These are phyloP conservation scores for Fusarium sacchari DNA, from an alignment of 2,329 filamentous ascomycete species.

Conservation along the genomic window DNA sequence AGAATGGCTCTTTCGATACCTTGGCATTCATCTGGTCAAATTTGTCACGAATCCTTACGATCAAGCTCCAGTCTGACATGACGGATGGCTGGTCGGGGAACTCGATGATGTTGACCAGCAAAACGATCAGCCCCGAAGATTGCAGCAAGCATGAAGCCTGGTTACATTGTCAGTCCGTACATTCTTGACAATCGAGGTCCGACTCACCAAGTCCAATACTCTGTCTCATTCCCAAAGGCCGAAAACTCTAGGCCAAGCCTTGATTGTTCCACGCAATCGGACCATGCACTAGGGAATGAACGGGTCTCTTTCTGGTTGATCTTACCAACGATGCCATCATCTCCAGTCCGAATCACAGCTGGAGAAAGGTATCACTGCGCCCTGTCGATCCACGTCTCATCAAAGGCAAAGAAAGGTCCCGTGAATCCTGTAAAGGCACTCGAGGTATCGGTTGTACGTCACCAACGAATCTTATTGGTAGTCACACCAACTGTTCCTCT, in stretches of 20 bases:
- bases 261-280: neutral
- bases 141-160: slow-evolving; percentile 12
- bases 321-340: neutral
- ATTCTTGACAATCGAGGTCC: rapidly evolving
- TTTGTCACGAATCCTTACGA: neutral
- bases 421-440: neutral
- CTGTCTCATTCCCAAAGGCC: neutral
- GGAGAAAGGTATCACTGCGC: neutral
- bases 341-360: rapidly evolving
- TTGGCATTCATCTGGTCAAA: slow-evolving; percentile 17
- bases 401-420: neutral
- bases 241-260: neutral
- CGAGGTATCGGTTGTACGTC: neutral
- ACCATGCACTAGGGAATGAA: neutral
- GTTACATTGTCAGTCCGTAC: rapidly evolving
- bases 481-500: neutral
- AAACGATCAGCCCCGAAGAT: slow-evolving; percentile 13
- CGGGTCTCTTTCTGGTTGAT: neutral
- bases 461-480: neutral
- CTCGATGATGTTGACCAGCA: slow-evolving; percentile 26
- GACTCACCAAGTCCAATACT: neutral
- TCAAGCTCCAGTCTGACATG: slow-evolving; percentile 1
- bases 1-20: slow-evolving; percentile 6
- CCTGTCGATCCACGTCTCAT: neutral
- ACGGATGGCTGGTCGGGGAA: slow-evolving; percentile 1